These are phyloP conservation scores for Hypomyces rosellus DNA, from an alignment of 2,329 filamentous ascomycete genomes.

Conservation along the genomic window DNA sequence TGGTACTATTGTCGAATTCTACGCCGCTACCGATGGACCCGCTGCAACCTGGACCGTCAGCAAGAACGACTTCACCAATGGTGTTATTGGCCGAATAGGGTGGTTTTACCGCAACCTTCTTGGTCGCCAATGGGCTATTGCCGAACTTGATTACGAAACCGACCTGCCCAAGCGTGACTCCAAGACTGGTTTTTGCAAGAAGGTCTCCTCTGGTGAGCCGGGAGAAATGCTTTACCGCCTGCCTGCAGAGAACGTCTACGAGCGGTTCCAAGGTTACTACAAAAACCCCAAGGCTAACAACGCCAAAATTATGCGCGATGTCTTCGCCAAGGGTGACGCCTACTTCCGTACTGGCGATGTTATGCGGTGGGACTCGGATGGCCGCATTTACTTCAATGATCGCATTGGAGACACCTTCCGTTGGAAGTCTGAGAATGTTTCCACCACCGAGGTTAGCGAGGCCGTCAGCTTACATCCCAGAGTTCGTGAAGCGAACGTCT, in stretches of 20 bases:
- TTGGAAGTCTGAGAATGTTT: slow-evolving; percentile 81
- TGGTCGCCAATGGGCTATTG: slow-evolving; percentile 47
- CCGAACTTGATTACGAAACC: slow-evolving; percentile 65
- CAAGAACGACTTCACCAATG: slow-evolving; percentile 65
- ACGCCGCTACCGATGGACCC: slow-evolving; percentile 69
- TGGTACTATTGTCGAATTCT: slow-evolving; percentile 70
- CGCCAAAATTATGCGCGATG: slow-evolving; percentile 67
- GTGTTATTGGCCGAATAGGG: slow-evolving; percentile 72
- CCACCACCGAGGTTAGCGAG: slow-evolving; percentile 75
- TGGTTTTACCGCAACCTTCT: slow-evolving; percentile 51
- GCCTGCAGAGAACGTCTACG: slow-evolving; percentile 55
- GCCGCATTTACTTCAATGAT: slow-evolving; percentile 73
- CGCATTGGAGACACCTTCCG: slow-evolving; percentile 72
- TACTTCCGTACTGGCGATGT: slow-evolving; percentile 85
- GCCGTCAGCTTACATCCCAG: slow-evolving; percentile 60
- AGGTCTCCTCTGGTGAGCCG: slow-evolving; percentile 51
- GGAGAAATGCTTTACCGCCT: slow-evolving; percentile 73
- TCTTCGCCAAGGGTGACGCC: slow-evolving; percentile 68
- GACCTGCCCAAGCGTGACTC: slow-evolving; percentile 63
- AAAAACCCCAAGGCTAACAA: slow-evolving; percentile 64
- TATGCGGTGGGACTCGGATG: slow-evolving; percentile 62
- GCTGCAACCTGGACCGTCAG: slow-evolving; percentile 66
- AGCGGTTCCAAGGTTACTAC: slow-evolving; percentile 76
- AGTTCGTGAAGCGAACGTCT: slow-evolving; percentile 77
- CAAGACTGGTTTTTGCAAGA: slow-evolving; percentile 61